Base-by-base conservation (phyloP, 352 stramenopile species). In the Pythium apleroticum region DNA sequence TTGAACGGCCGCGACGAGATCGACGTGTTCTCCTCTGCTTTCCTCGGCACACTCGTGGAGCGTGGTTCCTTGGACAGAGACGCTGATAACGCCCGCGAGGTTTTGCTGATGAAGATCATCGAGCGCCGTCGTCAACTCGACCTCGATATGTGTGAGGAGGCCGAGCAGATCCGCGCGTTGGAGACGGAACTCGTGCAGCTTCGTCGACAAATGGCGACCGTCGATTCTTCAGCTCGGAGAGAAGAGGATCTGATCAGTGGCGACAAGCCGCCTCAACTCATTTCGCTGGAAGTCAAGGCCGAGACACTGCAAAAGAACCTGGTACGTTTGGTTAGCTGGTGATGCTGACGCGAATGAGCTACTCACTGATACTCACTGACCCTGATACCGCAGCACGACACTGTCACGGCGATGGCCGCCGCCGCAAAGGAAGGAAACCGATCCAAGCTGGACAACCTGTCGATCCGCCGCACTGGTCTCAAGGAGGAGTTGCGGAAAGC, bases 161-260 rank as follows among this genome's bases (percentile, higher is more conserved):
- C 81, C 30, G 78, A 84, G 49, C 73, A 78, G 27, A 64, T 83
- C 2, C 73, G 75, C 19, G 78, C 77, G 20, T 53, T 86, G 3
- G 75, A 92, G 52, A 82, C 76, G 8, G 78, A 92, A 50, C 89
- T 92, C 12, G 28, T 84, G 8, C 80, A 89, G 60, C 87, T 92
- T 50, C 72, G 76, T 45, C 76, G 71, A 14, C 80, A 94, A 54
- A 87, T 92, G 77, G 69, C 78, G n/a, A 78, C 75, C 35, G 82
- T 80, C 15, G 71, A 83, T 43, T 77, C 80, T 28, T 80, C 81
- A 0, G 86, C 83, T 6, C 88, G 82, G 64, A 78, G 84, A 27
- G 84, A 93, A 52, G 80, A 92, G 63, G 83, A 86, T 25, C 78
- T 94, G 52, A 89, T 94, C 66, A 92, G 83, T 50, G 86, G 86